A percentile compares a stretch with the other conserved stretches of the same genome.
phyloP scores from a whole-genome alignment of 768 basidiomycete species.

The Auricularia cornea region DNA sequence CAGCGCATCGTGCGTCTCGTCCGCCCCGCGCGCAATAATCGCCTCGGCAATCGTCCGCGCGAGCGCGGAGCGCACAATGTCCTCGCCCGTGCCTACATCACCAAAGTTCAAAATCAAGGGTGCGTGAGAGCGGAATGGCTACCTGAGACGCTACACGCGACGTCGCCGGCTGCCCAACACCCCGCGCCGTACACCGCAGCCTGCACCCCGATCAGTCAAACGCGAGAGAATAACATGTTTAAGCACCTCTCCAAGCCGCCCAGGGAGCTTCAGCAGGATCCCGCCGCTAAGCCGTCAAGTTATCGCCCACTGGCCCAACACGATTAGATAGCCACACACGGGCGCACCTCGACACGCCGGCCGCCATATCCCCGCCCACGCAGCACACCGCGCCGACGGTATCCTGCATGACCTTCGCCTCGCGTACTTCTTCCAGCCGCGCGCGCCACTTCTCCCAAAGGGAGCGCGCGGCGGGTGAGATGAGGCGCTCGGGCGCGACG shows the following conservation, averaged over 20 bases:
- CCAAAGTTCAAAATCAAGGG: no score
- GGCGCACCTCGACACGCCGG: slow-evolving; percentile 18
- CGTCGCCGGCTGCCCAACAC: slow-evolving; percentile 53
- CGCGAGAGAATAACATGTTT: background rate
- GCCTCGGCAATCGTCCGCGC: slow-evolving; percentile 49
- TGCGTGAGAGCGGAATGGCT: background rate
- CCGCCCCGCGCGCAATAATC: slow-evolving; percentile 25
- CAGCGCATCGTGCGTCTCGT: slow-evolving; percentile 52
- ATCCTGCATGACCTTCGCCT: slow-evolving; percentile 43
- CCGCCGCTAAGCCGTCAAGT: slow-evolving; percentile 61
- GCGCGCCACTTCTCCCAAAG: slow-evolving; percentile 59
- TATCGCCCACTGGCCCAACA: no score
- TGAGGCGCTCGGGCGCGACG: slow-evolving; percentile 37
- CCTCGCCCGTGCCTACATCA: slow-evolving; percentile 66
- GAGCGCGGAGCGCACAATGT: slow-evolving; percentile 50
- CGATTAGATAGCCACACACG: no score
- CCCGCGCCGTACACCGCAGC: slow-evolving; percentile 68
- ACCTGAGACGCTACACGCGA: slow-evolving; percentile 71
- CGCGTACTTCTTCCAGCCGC: slow-evolving; percentile 29
- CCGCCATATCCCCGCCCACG: slow-evolving; percentile 26
- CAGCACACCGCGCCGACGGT: slow-evolving; percentile 73
- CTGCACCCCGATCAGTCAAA: slow-evolving; percentile 24
- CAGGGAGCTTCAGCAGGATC: slow-evolving; percentile 64
- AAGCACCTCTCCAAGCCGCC: slow-evolving; percentile 65
- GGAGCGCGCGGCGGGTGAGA: slow-evolving; percentile 38